phyloP scores from a whole-genome alignment of 2,329 filamentous ascomycete genomes.

The Cadophora luteo-olivacea region DNA sequence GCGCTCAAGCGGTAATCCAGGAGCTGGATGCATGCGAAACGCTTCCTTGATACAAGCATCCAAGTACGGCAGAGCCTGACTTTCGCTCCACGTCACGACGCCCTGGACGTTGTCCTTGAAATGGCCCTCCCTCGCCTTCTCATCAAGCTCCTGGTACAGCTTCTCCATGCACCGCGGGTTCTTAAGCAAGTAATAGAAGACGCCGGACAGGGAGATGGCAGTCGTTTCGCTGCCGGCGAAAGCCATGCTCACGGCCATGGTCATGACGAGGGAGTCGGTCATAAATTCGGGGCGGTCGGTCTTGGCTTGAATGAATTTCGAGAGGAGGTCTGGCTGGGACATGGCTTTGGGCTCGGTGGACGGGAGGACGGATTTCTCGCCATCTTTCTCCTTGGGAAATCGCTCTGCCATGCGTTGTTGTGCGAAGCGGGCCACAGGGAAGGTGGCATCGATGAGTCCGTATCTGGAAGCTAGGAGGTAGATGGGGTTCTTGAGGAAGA shows the following conservation, averaged over 20 bases:
- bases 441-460: conserved; percentile 71
- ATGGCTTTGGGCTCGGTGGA: conserved; percentile 39
- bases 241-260: conserved; percentile 74
- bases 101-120: conserved; percentile 61
- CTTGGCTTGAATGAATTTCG: conserved; percentile 74
- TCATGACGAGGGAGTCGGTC: conserved; percentile 71
- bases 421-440: conserved; percentile 77
- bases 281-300: conserved; percentile 74
- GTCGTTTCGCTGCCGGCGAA: conserved; percentile 83
- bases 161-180: conserved; percentile 61
- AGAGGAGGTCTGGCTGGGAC: conserved; percentile 64
- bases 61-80: conserved; percentile 74
- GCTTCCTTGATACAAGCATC: conserved; percentile 81
- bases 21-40: conserved; percentile 77
- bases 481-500: conserved; percentile 78
- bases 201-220: conserved; percentile 72
- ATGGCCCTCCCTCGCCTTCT: conserved; percentile 57
- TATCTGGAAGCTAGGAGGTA: conserved; percentile 71
- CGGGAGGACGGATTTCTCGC: conserved; percentile 28
- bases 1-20: conserved; percentile 75
- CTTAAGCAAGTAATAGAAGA: conserved; percentile 78
- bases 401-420: conserved; percentile 71
- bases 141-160: conserved; percentile 68
- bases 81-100: conserved; percentile 72
- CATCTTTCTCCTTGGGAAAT: conserved; percentile 47